Evolutionary conservation across 495 filamentous ascomycete species (phyloP).

Genomic region (Aspergillus kassunensis): DNA sequence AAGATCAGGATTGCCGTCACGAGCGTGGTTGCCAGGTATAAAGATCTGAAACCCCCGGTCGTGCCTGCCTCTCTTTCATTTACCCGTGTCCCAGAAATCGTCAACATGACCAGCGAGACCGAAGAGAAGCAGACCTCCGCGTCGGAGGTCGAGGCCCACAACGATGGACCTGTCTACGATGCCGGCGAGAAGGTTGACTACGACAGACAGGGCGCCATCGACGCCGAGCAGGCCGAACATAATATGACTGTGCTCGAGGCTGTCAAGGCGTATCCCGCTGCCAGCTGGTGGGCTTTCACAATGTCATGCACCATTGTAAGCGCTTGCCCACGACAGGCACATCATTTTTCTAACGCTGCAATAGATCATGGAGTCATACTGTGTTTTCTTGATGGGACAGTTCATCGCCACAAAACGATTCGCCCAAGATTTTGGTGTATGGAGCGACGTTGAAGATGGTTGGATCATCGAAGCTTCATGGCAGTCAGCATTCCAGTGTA

Average conservation of each 20-base stretch:
- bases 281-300: constrained; percentile 43
- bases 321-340: constrained; percentile 12
- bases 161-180: constrained; percentile 35
- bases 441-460: constrained; percentile 14
- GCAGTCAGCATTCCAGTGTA: constrained; percentile 39
- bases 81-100: constrained; percentile 26
- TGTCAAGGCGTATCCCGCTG: constrained; percentile 44
- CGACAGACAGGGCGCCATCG: constrained; percentile 39
- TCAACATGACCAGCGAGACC: constrained; percentile 40
- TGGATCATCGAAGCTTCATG: constrained; percentile 29
- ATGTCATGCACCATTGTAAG: constrained; percentile 44
- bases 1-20: constrained; percentile 9
- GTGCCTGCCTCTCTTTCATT: constrained; percentile 25
- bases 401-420: constrained; percentile 41
- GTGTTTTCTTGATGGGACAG: constrained; percentile 40
- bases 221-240: constrained; percentile 30
- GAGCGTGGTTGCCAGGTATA: constrained; percentile 27
- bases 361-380: constrained; percentile 43
- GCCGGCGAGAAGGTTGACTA: constrained; percentile 42
- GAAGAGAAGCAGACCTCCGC: constrained; percentile 30
- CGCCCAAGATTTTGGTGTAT: constrained; percentile 34
- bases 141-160: constrained; percentile 37
- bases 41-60: constrained; percentile 28
- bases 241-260: constrained; percentile 27
- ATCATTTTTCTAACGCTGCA: constrained; percentile 24